phyloP scores from a whole-genome alignment of 768 basidiomycete genomes.

The Obba rivulosa region DNA sequence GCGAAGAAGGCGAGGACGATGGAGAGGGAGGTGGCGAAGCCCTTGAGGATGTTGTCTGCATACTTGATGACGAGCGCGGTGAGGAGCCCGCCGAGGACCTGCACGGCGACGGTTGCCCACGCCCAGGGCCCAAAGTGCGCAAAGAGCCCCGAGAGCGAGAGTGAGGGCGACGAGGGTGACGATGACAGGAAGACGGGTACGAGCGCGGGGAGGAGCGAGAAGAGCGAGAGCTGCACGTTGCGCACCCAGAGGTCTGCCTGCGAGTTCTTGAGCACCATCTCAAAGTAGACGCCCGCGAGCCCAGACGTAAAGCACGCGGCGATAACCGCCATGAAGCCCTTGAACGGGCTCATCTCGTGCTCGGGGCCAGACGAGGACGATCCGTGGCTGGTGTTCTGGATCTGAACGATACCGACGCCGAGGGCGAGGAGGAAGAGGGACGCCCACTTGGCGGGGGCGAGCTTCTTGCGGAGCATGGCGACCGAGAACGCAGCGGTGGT shows the following conservation, averaged over 20 bases:
- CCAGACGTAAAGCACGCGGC: slow-evolving; percentile 94
- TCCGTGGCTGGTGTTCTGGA: slow-evolving; percentile 20
- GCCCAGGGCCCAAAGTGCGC: slow-evolving; percentile 87
- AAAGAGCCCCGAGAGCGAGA: slow-evolving; percentile 51
- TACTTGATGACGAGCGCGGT: slow-evolving; percentile 95
- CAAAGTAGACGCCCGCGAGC: slow-evolving; percentile 95
- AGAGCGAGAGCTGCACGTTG: slow-evolving; percentile 92
- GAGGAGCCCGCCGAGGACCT: slow-evolving; percentile 88
- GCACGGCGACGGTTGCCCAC: slow-evolving; percentile 82
- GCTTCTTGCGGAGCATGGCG: slow-evolving; percentile 68
- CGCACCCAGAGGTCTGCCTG: slow-evolving; percentile 92
- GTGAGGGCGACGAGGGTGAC: slow-evolving; percentile 31
- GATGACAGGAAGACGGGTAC: slow-evolving; percentile 61
- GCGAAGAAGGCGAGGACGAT: slow-evolving; percentile 95
- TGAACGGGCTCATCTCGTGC: slow-evolving; percentile 72
- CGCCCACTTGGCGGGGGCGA: slow-evolving; percentile 76
- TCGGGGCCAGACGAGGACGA: slow-evolving; percentile 2
- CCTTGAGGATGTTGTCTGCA: slow-evolving; percentile 87
- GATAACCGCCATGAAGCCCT: slow-evolving; percentile 85
- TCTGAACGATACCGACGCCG: slow-evolving; percentile 81
- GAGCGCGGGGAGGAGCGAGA: slow-evolving; percentile 86
- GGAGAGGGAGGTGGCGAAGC: slow-evolving; percentile 91
- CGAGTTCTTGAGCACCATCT: slow-evolving; percentile 93
- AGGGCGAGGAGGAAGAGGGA: slow-evolving; percentile 80
- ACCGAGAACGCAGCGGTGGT: slow-evolving; percentile 91